A percentile compares a stretch with the other conserved stretches of the same genome.
Evolutionary conservation across 371 early-diverging fungal genomes (phyloP).

Genomic region (Chytridium lagenaria): DNA sequence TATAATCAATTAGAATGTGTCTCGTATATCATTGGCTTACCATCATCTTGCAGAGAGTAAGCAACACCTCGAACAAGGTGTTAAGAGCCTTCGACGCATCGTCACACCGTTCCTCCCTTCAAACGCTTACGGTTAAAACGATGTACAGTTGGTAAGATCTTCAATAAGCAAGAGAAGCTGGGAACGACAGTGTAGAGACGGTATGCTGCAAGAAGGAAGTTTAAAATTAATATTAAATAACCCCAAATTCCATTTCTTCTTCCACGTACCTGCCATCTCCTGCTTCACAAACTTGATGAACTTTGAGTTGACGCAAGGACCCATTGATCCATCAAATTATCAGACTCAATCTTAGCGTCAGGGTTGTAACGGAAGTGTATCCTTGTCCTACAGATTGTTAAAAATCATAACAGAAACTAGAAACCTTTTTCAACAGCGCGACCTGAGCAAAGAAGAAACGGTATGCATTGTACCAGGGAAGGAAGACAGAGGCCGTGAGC

Average conservation of each 20-base stretch:
- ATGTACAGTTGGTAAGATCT: conserved; percentile 99
- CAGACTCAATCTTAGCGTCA: conserved; percentile 65
- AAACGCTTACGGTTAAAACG: conserved; percentile 98
- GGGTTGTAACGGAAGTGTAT: conserved; percentile 79
- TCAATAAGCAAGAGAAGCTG: conserved; percentile 92
- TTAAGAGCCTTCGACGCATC: conserved; percentile 87
- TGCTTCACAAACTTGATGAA: conserved; percentile 87
- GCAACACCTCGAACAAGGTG: conserved; percentile 93
- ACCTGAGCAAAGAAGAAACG: conserved; percentile 96
- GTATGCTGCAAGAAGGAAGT: conserved; percentile 79
- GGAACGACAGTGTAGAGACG: conserved; percentile 97
- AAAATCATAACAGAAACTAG: neutral
- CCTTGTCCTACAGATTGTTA: conserved; percentile 62
- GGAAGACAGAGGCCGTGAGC: conserved; percentile 91
- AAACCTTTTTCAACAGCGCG: conserved; percentile 79
- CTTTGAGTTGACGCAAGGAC: conserved; percentile 94
- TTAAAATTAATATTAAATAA: too few species aligned
- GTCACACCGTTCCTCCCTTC: conserved; percentile 89
- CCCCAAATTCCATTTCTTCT: too few species aligned
- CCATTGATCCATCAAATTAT: conserved; percentile 98
- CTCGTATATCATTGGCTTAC: conserved; percentile 27
- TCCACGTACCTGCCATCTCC: conserved; percentile 80
- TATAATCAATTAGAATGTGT: neutral
- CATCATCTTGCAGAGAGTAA: conserved; percentile 93
- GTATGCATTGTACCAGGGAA: conserved; percentile 99